Base-by-base conservation (phyloP, 2,329 filamentous ascomycete species). In the Diplodia scrobiculata region DNA sequence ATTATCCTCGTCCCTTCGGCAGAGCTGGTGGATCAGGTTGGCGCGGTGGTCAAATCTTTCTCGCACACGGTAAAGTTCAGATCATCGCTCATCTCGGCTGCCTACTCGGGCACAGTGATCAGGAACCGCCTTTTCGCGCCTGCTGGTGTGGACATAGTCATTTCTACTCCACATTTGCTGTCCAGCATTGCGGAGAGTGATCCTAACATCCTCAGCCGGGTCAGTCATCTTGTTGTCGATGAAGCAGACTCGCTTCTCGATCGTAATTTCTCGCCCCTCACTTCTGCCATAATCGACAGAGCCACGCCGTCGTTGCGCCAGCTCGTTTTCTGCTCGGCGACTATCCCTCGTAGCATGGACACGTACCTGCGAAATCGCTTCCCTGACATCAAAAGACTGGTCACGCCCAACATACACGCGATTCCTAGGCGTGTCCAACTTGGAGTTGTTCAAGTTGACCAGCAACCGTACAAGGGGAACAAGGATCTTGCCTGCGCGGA, bases 211-310 rank as follows among this genome's bases (percentile, higher is more conserved):
- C 86, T 99, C 41, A 93, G 91, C n/a, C 89, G 92, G 13, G 93
- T 98, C 67, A 88, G 87, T 1, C 91, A 98, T 75, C 84, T 99
- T 11, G 85, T 99, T 67, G 84, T 97, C 58, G 96, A 99, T 75
- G 96, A 99, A 81, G 96, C 96, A 1, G 95, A 99, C 79, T 97
- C 93, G 3, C 86, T 99, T 10, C 86, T 99, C 71, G 96, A 99
- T 79, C 90, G 92, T 67, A 96, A 92, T 67, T 99, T 99, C 80
- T 86, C 90, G 3, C 89, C 91, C 0, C 88, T 89, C 27, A 98
- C 95, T 0, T 90, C 87, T 11, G 85, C 86, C 65, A 91, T 99
- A 70, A 85, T 99, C 69, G 91, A 96, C 73, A 89, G 90, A 67
- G 86, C 89, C 1, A 84, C 87, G 6, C 92, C 94, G 0, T 95